These are phyloP conservation scores for Apodospora peruviana DNA, from an alignment of 495 filamentous ascomycete species.

Conservation along the genomic window DNA sequence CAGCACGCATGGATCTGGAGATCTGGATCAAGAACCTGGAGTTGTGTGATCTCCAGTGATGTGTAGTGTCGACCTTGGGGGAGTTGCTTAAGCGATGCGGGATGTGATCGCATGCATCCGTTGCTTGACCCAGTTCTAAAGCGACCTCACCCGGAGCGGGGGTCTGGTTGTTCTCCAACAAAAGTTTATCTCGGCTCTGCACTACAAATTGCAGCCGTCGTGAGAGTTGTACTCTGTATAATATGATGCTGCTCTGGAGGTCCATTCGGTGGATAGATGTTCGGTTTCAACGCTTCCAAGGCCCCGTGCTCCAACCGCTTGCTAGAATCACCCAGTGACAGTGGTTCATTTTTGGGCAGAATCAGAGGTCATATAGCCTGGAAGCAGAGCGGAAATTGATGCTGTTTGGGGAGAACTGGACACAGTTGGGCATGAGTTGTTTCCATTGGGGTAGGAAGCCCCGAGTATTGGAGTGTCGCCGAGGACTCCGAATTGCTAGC, in stretches of 20 bases:
- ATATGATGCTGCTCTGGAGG: no score
- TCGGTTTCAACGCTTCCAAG: no score
- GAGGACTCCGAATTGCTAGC: not conserved
- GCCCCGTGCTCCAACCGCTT: no score
- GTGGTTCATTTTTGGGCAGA: no score
- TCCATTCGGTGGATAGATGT: no score
- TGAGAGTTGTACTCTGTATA: not conserved
- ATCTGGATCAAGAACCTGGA: no score
- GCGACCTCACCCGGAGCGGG: not conserved
- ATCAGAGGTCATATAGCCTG: not conserved
- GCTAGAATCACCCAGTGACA: no score
- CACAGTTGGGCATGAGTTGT: not conserved
- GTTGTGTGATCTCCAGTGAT: no score
- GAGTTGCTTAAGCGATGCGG: slow-evolving; percentile 1
- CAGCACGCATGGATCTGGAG: no score
- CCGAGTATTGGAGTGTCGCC: not conserved
- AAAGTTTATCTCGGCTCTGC: not conserved
- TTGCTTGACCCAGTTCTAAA: not conserved
- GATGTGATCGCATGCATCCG: not conserved
- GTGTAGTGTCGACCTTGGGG: no score
- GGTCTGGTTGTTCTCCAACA: not conserved
- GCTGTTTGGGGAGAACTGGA: not conserved
- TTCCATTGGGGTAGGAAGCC: not conserved
- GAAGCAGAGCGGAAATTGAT: not conserved
- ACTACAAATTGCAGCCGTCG: not conserved